These are phyloP conservation scores for Jasminum sambac DNA, from an alignment of 257 asterid species.

Conservation along the genomic window DNA sequence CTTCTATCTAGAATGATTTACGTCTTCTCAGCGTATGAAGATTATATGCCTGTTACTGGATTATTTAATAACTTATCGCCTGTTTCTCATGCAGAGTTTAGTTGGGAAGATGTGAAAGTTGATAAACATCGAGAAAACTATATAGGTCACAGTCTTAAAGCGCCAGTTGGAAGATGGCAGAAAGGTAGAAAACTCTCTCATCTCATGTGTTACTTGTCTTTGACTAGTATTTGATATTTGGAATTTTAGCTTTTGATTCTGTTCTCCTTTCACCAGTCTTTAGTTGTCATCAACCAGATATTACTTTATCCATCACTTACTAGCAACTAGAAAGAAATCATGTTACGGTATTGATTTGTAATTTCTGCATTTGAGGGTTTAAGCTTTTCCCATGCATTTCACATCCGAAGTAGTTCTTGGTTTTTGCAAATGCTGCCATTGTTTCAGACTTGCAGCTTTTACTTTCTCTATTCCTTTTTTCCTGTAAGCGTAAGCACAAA, in stretches of 20 bases:
- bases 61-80: neutral
- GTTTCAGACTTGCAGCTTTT: slow-evolving; percentile 5
- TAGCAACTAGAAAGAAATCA: neutral
- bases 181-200: slow-evolving; percentile 54
- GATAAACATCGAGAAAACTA: slow-evolving; percentile 95
- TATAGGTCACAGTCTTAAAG: slow-evolving; percentile 92
- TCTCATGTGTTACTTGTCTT: neutral
- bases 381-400: neutral
- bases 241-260: slow-evolving; percentile 3
- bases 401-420: neutral
- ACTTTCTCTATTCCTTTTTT: neutral
- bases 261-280: neutral
- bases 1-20: neutral
- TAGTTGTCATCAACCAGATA: neutral
- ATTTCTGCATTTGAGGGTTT: neutral
- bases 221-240: neutral
- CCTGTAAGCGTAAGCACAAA: neutral
- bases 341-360: neutral
- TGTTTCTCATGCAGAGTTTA: slow-evolving; percentile 63
- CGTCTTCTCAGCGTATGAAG: neutral
- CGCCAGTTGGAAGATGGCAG: slow-evolving; percentile 99
- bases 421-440: neutral
- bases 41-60: neutral
- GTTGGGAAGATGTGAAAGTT: slow-evolving; percentile 96
- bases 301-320: neutral